These are phyloP conservation scores for Sphaerulina vaccinii DNA, from an alignment of 2,329 filamentous ascomycete species.

Conservation along the genomic window DNA sequence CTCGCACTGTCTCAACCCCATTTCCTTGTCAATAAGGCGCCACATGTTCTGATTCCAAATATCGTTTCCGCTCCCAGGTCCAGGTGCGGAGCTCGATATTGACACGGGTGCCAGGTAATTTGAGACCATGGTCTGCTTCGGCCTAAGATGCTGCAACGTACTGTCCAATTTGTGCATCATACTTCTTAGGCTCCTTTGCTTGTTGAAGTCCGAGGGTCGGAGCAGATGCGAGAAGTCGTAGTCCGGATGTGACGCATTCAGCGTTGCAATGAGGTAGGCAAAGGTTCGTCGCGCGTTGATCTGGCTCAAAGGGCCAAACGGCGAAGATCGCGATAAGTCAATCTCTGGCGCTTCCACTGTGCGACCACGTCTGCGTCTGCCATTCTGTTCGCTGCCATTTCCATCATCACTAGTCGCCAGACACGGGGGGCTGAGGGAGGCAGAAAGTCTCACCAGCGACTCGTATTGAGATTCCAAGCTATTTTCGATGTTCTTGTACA, in stretches of 20 bases:
- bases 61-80: slow-evolving; percentile 29
- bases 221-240: slow-evolving; percentile 96
- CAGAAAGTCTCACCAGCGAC: slow-evolving; percentile 79
- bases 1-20: slow-evolving; percentile 84
- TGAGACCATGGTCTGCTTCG: slow-evolving; percentile 39
- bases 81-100: slow-evolving; percentile 30
- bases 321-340: slow-evolving; percentile 80
- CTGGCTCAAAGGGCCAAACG: slow-evolving; percentile 87
- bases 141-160: slow-evolving; percentile 81
- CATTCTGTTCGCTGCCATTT: slow-evolving; percentile 20
- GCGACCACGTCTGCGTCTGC: slow-evolving; percentile 34
- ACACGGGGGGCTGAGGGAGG: slow-evolving; percentile 75
- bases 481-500: slow-evolving; percentile 93
- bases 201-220: slow-evolving; percentile 83
- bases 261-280: slow-evolving; percentile 91
- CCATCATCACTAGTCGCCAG: slow-evolving; percentile 27
- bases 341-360: slow-evolving; percentile 37
- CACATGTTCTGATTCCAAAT: slow-evolving; percentile 88
- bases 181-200: slow-evolving; percentile 73
- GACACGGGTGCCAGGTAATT: slow-evolving; percentile 32
- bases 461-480: slow-evolving; percentile 90
- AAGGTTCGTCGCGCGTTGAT: slow-evolving; percentile 87
- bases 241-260: slow-evolving; percentile 93
- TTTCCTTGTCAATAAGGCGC: slow-evolving; percentile 89
- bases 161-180: slow-evolving; percentile 88